A percentile compares a stretch with the other conserved stretches of the same genome.
Conservation (phyloP, 2,329 filamentous ascomycete genomes). For the Teratosphaeria viscida region DNA sequence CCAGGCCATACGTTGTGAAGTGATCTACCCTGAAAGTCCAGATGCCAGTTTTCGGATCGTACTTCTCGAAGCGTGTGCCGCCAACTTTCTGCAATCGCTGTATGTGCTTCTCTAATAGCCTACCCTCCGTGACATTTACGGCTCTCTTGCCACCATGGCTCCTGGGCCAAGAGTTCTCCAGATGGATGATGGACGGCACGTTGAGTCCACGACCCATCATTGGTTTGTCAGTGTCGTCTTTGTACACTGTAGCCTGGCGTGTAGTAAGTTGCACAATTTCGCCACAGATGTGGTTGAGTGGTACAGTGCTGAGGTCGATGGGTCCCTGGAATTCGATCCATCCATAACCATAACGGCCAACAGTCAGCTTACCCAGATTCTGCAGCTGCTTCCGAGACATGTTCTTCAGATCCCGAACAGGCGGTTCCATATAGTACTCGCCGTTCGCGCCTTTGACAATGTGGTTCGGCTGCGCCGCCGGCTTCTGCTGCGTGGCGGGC, state of each 20-base stretch:
- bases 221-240: constrained; percentile 64
- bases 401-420: constrained; percentile 60
- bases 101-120: constrained; percentile 69
- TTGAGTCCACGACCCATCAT: constrained; percentile 80
- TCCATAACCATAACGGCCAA: constrained; percentile 75
- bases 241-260: constrained; percentile 82
- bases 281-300: constrained; percentile 69
- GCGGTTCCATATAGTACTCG: constrained; percentile 78
- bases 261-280: constrained; percentile 65
- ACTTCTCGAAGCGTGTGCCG: constrained; percentile 73
- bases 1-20: constrained; percentile 88
- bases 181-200: constrained; percentile 74
- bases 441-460: constrained; percentile 44
- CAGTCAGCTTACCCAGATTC: constrained; percentile 62
- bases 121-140: constrained; percentile 49
- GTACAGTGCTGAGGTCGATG: constrained; percentile 62
- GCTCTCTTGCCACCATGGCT: constrained; percentile 45
- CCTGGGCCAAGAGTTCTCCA: constrained; percentile 90
- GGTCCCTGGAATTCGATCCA: constrained; percentile 62
- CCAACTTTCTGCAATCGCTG: constrained; percentile 67
- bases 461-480: constrained; percentile 4
- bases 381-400: constrained; percentile 74
- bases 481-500: constrained; percentile 4
- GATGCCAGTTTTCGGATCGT: constrained; percentile 66
- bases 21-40: constrained; percentile 95